Evolutionary conservation across 352 stramenopile genomes (phyloP).

Genomic region (Pythium rhizo-oryzae): DNA sequence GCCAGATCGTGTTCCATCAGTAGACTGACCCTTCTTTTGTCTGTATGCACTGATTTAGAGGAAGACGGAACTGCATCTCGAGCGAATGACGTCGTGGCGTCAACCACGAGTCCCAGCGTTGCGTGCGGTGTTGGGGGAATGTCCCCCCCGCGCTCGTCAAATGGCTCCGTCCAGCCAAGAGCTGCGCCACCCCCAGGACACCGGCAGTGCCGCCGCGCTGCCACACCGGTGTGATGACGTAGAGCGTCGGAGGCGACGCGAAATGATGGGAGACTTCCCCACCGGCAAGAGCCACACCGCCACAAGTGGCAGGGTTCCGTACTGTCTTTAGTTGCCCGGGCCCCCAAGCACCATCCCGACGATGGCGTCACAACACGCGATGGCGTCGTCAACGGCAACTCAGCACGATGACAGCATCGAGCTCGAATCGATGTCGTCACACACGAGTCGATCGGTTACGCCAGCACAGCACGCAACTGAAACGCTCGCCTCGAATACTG

Average conservation of each 20-base stretch:
- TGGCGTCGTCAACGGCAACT: background rate
- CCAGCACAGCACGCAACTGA: background rate
- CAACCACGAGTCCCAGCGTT: background rate
- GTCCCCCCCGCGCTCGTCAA: too few relatives aligned
- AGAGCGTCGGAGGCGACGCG: too few relatives aligned
- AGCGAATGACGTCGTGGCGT: conserved; percentile 11
- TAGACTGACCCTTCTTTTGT: background rate
- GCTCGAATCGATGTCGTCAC: background rate
- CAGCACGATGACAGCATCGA: background rate
- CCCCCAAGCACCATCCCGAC: background rate
- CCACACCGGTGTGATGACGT: too few relatives aligned
- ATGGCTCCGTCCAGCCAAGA: too few relatives aligned
- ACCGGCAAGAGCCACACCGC: too few relatives aligned
- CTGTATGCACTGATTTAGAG: background rate
- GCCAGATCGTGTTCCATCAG: background rate
- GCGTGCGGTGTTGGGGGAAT: too few relatives aligned
- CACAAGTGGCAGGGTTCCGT: too few relatives aligned
- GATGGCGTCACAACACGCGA: background rate
- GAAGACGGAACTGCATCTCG: conserved; percentile 11
- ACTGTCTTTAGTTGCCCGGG: too few relatives aligned
- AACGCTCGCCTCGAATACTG: background rate
- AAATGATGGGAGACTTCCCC: too few relatives aligned
- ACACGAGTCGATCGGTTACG: too few relatives aligned
- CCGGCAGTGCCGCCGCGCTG: too few relatives aligned
- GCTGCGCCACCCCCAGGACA: too few relatives aligned